phyloP scores from a whole-genome alignment of 495 filamentous ascomycete genomes.

The Cryomyces minteri region DNA sequence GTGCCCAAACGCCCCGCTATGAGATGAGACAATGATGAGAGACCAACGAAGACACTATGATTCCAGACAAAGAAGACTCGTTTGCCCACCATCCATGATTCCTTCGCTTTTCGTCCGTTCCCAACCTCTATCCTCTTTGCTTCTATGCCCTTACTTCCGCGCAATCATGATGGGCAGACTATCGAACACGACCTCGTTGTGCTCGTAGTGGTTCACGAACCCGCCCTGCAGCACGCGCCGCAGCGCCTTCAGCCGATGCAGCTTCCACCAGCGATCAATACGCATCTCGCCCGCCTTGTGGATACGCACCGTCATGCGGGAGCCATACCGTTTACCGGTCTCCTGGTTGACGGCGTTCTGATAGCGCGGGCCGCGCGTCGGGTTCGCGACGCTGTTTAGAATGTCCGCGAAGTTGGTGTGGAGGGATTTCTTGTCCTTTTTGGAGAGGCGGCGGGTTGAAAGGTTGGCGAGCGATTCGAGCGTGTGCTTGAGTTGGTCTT shows the following conservation, averaged over 20 bases:
- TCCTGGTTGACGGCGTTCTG: slow-evolving; percentile 55
- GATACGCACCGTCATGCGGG: slow-evolving; percentile 57
- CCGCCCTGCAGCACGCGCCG: slow-evolving; percentile 64
- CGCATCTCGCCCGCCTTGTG: slow-evolving; percentile 51
- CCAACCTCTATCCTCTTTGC: too few relatives aligned
- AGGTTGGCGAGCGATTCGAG: slow-evolving; percentile 36
- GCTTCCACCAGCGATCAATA: slow-evolving; percentile 86
- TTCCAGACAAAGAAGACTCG: too few relatives aligned
- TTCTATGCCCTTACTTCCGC: too few relatives aligned
- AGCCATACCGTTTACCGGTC: slow-evolving; percentile 55
- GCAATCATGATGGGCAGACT: slow-evolving; percentile 32
- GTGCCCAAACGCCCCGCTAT: too few relatives aligned
- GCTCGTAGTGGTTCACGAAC: slow-evolving; percentile 61
- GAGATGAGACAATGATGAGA: too few relatives aligned
- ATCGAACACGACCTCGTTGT: slow-evolving; percentile 63
- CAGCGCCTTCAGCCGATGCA: slow-evolving; percentile 56
- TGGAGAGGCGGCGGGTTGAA: slow-evolving; percentile 54
- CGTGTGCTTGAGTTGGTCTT: slow-evolving; percentile 25
- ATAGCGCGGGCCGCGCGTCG: slow-evolving; percentile 51
- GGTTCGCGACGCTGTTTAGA: slow-evolving; percentile 65
- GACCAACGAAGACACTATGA: too few relatives aligned
- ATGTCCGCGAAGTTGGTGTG: slow-evolving; percentile 70
- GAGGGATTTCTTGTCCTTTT: slow-evolving; percentile 59
- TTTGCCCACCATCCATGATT: too few relatives aligned
- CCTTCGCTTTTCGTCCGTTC: too few relatives aligned